phyloP scores from a whole-genome alignment of 2,329 filamentous ascomycete species.

The Keithomyces neogunnii region DNA sequence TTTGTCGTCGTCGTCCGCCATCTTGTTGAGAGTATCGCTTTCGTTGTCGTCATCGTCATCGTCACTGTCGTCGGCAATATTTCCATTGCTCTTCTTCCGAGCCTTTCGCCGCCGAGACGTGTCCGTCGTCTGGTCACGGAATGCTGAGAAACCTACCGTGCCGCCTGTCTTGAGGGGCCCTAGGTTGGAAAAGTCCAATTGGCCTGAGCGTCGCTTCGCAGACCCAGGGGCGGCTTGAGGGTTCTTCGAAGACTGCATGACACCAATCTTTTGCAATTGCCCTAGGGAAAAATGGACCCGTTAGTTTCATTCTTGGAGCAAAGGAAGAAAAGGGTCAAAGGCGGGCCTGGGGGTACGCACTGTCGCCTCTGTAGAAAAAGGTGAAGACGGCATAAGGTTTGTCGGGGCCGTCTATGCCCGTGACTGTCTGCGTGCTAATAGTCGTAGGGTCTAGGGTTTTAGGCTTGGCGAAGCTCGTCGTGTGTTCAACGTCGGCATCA shows the following conservation, averaged over 20 bases:
- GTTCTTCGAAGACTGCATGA: slow-evolving; percentile 61
- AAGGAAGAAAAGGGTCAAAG: neutral
- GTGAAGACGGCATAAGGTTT: slow-evolving; percentile 96
- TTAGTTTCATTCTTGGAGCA: slow-evolving; percentile 1
- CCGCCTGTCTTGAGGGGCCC: slow-evolving; percentile 79
- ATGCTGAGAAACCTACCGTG: slow-evolving; percentile 82
- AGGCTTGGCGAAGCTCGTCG: slow-evolving; percentile 93
- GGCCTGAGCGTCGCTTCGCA: slow-evolving; percentile 71
- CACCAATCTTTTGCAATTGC: slow-evolving; percentile 94
- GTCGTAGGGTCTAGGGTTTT: slow-evolving; percentile 94
- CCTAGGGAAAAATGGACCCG: slow-evolving; percentile 40
- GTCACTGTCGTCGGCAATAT: slow-evolving; percentile 65
- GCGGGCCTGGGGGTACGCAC: slow-evolving; percentile 46
- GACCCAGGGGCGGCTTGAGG: slow-evolving; percentile 51
- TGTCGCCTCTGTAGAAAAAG: slow-evolving; percentile 93
- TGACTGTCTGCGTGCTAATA: slow-evolving; percentile 98
- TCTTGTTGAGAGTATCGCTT: slow-evolving; percentile 51
- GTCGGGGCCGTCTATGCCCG: slow-evolving; percentile 90
- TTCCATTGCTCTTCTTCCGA: slow-evolving; percentile 56
- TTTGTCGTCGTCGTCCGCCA: slow-evolving; percentile 54
- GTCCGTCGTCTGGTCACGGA: slow-evolving; percentile 62
- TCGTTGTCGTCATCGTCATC: slow-evolving; percentile 65
- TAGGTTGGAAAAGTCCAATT: slow-evolving; percentile 77
- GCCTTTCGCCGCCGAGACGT: slow-evolving; percentile 46
- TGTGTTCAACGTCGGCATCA: slow-evolving; percentile 86